Base-by-base conservation (phyloP, 1,284 basidiomycete genomes). In the Phlebopus sp. region DNA sequence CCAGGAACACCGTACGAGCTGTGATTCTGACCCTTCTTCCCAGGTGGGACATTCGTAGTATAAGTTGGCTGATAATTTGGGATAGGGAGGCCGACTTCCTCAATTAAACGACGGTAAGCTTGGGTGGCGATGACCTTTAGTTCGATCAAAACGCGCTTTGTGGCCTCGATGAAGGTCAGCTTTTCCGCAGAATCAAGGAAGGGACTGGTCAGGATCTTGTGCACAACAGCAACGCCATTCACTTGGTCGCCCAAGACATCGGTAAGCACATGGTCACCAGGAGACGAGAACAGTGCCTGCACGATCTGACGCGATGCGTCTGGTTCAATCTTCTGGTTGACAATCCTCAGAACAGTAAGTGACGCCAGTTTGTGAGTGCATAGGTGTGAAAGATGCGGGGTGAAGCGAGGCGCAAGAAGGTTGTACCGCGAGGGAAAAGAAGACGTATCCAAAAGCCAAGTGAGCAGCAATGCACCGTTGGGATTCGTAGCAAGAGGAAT, bases 331-430 rank as follows among this genome's bases (percentile, higher is more conserved):
- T 92, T 93, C 68, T 96, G 92, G 61, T 95, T 94, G 62, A 95
- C 86, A 57, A 95, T 90, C 58, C 95, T 81, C 54, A 98, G 76
- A 31, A 99, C 92, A 0, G 95, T 97, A 55, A 94, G 77, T 1
- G 92, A 96, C 0, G 97, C 96, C 52, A 99, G 72, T 73, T 99
- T 99, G 76, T 99, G 97, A 1, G 95, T 97, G 73, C 95, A 97
- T 49, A 99, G 77, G 66, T 97, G 94, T 2, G 92, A 92, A 31
- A 99, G 78, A 66, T 99, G 95, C 34, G 97, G 93, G 0, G 92
- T 92, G 66, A 99, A 96, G 36, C 96, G 89, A 41, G 93, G 93
- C 1, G 96, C 93, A 36, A 99, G 77, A 42, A 99, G 75, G 45
- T 88, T 84, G 72, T 96, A 98, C 36, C 97, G 81, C 3, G 94